A percentile compares a stretch with the other conserved stretches of the same genome.
These are phyloP conservation scores for Vitis labrusca DNA, from an alignment of 164 flowering plant genomes.

Conservation along the genomic window DNA sequence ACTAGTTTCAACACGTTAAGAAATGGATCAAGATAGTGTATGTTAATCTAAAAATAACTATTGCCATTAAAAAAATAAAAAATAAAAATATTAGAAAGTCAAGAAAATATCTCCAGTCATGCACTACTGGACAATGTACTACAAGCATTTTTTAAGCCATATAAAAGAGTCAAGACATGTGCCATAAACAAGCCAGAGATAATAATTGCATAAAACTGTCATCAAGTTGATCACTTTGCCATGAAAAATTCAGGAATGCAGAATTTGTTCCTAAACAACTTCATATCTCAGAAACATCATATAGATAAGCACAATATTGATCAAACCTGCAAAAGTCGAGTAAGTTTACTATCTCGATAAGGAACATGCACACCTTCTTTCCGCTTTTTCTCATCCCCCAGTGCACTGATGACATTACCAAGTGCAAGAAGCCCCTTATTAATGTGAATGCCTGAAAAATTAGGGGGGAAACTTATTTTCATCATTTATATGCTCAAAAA, in stretches of 20 bases:
- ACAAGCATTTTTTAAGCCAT: background rate
- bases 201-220: background rate
- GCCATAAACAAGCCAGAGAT: background rate
- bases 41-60: too few relatives aligned
- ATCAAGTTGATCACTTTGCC: background rate
- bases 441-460: slow-evolving; percentile 65
- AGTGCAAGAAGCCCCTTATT: slow-evolving; percentile 85
- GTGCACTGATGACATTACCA: slow-evolving; percentile 85
- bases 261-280: background rate
- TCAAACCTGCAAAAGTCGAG: slow-evolving; percentile 77
- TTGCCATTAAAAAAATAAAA: too few relatives aligned
- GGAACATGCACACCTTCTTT: slow-evolving; percentile 85
- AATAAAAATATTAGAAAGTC: too few relatives aligned
- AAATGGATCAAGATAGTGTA: too few relatives aligned
- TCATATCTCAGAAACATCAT: background rate
- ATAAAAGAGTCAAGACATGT: background rate
- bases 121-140: background rate
- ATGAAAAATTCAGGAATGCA: background rate
- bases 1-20: too few relatives aligned
- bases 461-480: background rate
- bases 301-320: slow-evolving; percentile 1
- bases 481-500: background rate
- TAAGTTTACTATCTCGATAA: slow-evolving; percentile 80
- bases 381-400: slow-evolving; percentile 83
- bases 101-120: background rate